Conservation (phyloP, 768 basidiomycete species). For the Agrocybe pediades region DNA sequence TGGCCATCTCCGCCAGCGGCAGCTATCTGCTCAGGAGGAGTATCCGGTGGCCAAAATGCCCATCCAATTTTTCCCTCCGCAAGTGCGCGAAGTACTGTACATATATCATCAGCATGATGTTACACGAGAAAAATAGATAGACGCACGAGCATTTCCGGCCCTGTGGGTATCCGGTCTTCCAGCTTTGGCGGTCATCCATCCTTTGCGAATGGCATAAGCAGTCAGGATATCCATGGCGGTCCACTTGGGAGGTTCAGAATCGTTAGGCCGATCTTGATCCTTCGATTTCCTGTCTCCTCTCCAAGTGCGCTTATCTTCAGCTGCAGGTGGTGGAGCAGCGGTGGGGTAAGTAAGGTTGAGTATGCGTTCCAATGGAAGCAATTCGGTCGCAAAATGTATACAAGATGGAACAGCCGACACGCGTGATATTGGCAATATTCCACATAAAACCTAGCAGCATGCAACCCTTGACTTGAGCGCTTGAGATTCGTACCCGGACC, state of each 20-base stretch:
- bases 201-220: slow-evolving; percentile 74
- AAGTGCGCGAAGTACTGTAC: slow-evolving; percentile 73
- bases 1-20: slow-evolving; percentile 29
- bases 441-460: slow-evolving; percentile 57
- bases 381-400: slow-evolving; percentile 64
- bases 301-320: slow-evolving; percentile 85
- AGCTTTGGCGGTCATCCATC: slow-evolving; percentile 90
- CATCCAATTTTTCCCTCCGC: slow-evolving; percentile 82
- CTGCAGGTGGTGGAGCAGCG: slow-evolving; percentile 27
- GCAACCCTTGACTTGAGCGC: not conserved
- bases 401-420: slow-evolving; percentile 85
- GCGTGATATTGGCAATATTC: slow-evolving; percentile 78
- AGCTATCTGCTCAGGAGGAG: slow-evolving; percentile 24
- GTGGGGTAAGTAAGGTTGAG: slow-evolving; percentile 60
- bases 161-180: slow-evolving; percentile 87
- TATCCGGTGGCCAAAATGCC: slow-evolving; percentile 82
- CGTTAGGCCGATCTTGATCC: slow-evolving; percentile 12
- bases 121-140: not conserved
- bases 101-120: not conserved
- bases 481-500: not conserved
- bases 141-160: slow-evolving; percentile 87
- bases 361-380: slow-evolving; percentile 79
- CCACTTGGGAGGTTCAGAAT: slow-evolving; percentile 48
- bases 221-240: slow-evolving; percentile 86
- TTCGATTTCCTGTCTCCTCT: slow-evolving; percentile 46